Evolutionary conservation across 2,329 filamentous ascomycete species (phyloP).

Genomic region (Apiospora aurea): DNA sequence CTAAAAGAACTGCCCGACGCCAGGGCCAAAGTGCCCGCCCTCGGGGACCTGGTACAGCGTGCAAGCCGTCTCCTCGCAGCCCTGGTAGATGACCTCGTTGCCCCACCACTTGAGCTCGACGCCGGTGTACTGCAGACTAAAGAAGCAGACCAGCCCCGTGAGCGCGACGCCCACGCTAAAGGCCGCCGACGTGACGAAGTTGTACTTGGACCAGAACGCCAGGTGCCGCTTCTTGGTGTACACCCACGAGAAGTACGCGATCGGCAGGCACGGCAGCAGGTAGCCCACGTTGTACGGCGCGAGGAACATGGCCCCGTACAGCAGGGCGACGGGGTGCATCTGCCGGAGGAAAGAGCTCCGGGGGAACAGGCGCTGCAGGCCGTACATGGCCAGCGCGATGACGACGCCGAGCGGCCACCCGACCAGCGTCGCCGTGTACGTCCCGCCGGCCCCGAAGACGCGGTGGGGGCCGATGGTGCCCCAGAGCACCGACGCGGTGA

Average conservation of each 20-base stretch:
- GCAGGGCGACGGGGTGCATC: conserved; percentile 39
- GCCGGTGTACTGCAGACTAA: conserved; percentile 35
- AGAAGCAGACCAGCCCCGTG: conserved; percentile 38
- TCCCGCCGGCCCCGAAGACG: conserved; percentile 42
- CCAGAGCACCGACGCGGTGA: conserved; percentile 44
- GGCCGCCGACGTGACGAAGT: conserved; percentile 39
- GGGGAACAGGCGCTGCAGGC: conserved; percentile 37
- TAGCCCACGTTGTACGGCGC: conserved; percentile 41
- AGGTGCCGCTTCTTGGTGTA: conserved; percentile 40
- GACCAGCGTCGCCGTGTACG: conserved; percentile 39
- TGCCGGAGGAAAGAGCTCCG: conserved; percentile 35
- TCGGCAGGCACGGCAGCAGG: conserved; percentile 45
- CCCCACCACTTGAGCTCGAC: conserved; percentile 53
- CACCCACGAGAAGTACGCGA: conserved; percentile 46
- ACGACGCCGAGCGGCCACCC: conserved; percentile 46
- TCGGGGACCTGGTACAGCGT: conserved; percentile 42
- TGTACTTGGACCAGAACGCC: conserved; percentile 44
- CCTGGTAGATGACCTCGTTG: conserved; percentile 48
- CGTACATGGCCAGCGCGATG: conserved; percentile 42
- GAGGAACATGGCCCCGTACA: conserved; percentile 41
- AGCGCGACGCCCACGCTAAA: conserved; percentile 49
- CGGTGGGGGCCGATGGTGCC: conserved; percentile 43
- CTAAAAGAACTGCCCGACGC: conserved; percentile 19
- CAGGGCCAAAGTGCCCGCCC: conserved; percentile 42
- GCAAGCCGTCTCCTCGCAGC: conserved; percentile 40